Evolutionary conservation across 2,329 filamentous ascomycete species (phyloP), one percentile per base, ranked within the genome.

Genomic region (Colletotrichum eremochloae): DNA sequence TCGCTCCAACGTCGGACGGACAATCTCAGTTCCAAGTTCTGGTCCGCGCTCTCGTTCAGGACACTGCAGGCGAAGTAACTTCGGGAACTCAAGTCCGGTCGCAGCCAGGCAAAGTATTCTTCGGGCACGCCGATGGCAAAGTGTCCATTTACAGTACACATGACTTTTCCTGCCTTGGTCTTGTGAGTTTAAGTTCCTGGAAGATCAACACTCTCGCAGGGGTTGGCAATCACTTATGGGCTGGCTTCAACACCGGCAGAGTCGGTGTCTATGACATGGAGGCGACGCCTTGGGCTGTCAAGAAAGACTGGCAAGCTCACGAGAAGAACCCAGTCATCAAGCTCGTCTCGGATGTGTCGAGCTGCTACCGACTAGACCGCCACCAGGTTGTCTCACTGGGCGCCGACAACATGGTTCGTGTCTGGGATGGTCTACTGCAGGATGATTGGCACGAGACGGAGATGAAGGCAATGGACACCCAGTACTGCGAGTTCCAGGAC

Each of bases 251-350:
- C 80, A 98, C 94, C 0, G 96, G 96, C 20, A 97, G 93, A 87
- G 91, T 97, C 42, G 96, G 94, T 77, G 93, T 98, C 9, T 99
- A 98, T 81, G 95, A 99, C 80, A 93, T 94, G 14, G 89, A 86
- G 12, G 88, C 90, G 40, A 90, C 89, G n/a, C 96, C 96, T 0
- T 99, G 96, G 96, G 88, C 88, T 29, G 90, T 97, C 36, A 92
- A 94, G 83, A 99, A 99, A 81, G 96, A 98, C 78, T 99, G 96
- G 96, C 91, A 92, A 75, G 96, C 94, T 3, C 96, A 98, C 79
- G 91, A 94, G 8, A 72, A 72, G 40, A 93, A 93, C 74, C 93
- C 95, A 0, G 92, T 97, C 9, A 88, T 93, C 58, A 92, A 91
- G 70, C 89, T 99, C 71, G 83, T 93, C 15, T 89, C 93, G 1